Conservation (phyloP, 306 rosid genomes). For the Casuarina glauca region DNA sequence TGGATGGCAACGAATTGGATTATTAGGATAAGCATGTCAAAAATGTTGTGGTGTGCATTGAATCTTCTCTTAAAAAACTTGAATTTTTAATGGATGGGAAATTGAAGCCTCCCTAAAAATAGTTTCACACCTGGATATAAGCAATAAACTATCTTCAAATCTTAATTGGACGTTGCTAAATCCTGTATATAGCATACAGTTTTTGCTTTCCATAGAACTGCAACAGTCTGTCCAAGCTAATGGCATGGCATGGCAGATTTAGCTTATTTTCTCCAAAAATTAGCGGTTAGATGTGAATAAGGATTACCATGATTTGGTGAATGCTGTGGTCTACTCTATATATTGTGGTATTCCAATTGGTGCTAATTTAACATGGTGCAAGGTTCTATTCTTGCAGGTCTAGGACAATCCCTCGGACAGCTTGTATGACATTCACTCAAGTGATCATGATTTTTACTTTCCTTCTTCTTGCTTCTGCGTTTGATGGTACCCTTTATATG, state of each 20-base stretch:
- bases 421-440: constrained; percentile 82
- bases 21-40: neutral
- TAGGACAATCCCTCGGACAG: constrained; percentile 62
- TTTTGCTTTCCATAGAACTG: neutral
- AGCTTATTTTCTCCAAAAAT: neutral
- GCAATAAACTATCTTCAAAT: constrained; percentile 4
- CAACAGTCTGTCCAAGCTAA: neutral
- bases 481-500: constrained; percentile 57
- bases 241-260: neutral
- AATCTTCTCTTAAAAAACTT: neutral
- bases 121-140: neutral
- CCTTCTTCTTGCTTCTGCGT: constrained; percentile 61
- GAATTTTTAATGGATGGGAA: neutral
- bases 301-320: neutral
- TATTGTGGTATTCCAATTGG: constrained; percentile 6
- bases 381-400: constrained; percentile 41
- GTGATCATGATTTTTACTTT: constrained; percentile 54
- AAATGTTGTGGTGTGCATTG: neutral
- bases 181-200: neutral
- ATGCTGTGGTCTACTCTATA: neutral
- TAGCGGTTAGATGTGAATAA: neutral
- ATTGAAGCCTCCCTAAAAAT: neutral
- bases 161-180: neutral
- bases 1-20: neutral
- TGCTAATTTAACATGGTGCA: constrained; percentile 1